A percentile compares a stretch with the other conserved stretches of the same genome.
Conservation (phyloP, 805 yeast genomes). For the Saccharomyces paradoxus region DNA sequence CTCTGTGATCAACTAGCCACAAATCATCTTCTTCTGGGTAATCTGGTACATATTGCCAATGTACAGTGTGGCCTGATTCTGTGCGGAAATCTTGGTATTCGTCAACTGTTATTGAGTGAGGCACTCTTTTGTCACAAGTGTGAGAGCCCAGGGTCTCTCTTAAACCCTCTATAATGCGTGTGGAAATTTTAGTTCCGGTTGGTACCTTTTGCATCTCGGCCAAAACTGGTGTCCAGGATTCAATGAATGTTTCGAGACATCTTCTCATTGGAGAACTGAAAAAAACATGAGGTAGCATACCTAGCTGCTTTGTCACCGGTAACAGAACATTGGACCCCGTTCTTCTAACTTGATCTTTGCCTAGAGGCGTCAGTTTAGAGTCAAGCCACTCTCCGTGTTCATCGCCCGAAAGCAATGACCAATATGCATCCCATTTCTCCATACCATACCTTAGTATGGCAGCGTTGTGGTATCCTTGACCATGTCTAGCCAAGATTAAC, state of each 20-base stretch:
- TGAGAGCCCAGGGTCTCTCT: slow-evolving; percentile 57
- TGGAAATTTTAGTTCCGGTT: slow-evolving; percentile 1
- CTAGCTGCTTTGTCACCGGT: slow-evolving; percentile 31
- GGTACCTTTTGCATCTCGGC: slow-evolving; percentile 30
- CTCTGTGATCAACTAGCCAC: slow-evolving; percentile 40
- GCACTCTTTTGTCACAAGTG: slow-evolving; percentile 48
- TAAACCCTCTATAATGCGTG: slow-evolving; percentile 33
- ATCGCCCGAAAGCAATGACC: slow-evolving; percentile 45
- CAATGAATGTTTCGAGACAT: slow-evolving; percentile 46
- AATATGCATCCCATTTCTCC: slow-evolving; percentile 49
- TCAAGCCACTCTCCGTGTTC: slow-evolving; percentile 45
- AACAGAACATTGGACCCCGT: slow-evolving; percentile 24
- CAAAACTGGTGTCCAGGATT: slow-evolving; percentile 46
- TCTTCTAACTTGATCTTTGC: slow-evolving; percentile 47
- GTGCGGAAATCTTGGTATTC: slow-evolving; percentile 16
- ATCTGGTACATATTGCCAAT: slow-evolving; percentile 38
- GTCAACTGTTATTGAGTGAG: slow-evolving; percentile 11
- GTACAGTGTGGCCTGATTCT: slow-evolving; percentile 30
- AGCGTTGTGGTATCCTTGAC: slow-evolving; percentile 60
- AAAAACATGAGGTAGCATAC: slow-evolving; percentile 48
- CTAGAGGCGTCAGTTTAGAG: slow-evolving; percentile 48
- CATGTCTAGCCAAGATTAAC: slow-evolving; percentile 42
- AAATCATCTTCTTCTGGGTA: slow-evolving; percentile 44
- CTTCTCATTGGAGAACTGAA: slow-evolving; percentile 60
- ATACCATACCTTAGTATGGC: slow-evolving; percentile 48